These are phyloP conservation scores for Gnomoniopsis sp. DNA, from an alignment of 2,329 filamentous ascomycete species.

Conservation along the genomic window DNA sequence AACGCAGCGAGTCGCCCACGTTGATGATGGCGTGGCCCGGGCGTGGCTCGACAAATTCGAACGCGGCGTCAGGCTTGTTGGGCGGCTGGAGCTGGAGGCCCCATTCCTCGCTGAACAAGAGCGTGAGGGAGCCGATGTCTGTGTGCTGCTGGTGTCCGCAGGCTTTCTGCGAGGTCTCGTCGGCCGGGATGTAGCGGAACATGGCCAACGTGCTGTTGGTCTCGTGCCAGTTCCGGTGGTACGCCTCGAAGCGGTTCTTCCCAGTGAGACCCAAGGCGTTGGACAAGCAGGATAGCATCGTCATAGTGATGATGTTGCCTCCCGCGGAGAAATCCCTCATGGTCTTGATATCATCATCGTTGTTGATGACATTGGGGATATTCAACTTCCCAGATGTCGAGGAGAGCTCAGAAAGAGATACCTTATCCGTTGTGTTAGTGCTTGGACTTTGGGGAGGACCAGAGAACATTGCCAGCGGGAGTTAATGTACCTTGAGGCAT, in stretches of 20 bases:
- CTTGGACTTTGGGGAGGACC: neutral
- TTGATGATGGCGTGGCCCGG: slow-evolving; percentile 52
- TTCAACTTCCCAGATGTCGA: slow-evolving; percentile 47
- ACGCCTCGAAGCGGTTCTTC: slow-evolving; percentile 44
- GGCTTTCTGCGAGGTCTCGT: slow-evolving; percentile 39
- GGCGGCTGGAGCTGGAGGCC: slow-evolving; percentile 55
- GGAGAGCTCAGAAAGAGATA: slow-evolving; percentile 35
- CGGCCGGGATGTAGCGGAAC: slow-evolving; percentile 51
- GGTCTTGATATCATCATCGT: slow-evolving; percentile 43
- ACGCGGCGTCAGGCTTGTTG: slow-evolving; percentile 36
- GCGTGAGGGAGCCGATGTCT: slow-evolving; percentile 52
- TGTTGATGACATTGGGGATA: slow-evolving; percentile 45
- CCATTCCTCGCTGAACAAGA: slow-evolving; percentile 55
- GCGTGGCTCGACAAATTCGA: slow-evolving; percentile 52
- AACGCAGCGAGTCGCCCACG: slow-evolving; percentile 57
- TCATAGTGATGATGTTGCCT: slow-evolving; percentile 48
- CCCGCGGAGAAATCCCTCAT: slow-evolving; percentile 47
- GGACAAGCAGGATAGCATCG: slow-evolving; percentile 48
- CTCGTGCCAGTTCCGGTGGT: slow-evolving; percentile 47
- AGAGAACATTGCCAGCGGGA: neutral
- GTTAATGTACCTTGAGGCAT: slow-evolving; percentile 44
- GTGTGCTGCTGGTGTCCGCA: slow-evolving; percentile 54
- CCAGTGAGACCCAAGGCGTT: slow-evolving; percentile 43
- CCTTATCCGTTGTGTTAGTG: neutral
- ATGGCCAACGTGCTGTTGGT: slow-evolving; percentile 50